Base-by-base conservation (phyloP, 179 eudicot species). In the Spergularia azorica region DNA sequence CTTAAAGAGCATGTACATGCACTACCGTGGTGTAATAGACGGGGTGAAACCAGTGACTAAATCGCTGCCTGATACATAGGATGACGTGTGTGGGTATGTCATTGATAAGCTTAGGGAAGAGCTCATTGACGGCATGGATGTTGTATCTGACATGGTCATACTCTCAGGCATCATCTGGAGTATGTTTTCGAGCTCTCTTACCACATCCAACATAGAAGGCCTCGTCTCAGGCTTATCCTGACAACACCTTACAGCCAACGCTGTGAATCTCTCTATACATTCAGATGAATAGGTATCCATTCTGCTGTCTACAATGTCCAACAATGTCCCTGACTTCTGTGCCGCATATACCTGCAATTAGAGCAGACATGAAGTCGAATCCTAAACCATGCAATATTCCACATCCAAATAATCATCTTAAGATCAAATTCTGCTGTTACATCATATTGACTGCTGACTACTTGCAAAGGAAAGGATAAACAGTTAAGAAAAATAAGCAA, bases 121-220 rank as follows among this genome's bases (percentile, higher is more conserved):
- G 75, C 77, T 87, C 14, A 72, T 79, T 18, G 79, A 85, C 21
- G 46, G 78, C 51, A 59, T 15, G n/a, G 91, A 87, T 39, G 79
- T 77, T 21, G 81, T 52, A 70, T 76, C 80, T 26, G 88, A 87
- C 76, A 77, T 65, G 39, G 76, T 82, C 76, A 60, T 18, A 36
- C 83, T 82, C 71, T 89, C 88, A 1, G 90, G 89, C 77, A 79
- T 61, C 85, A 77, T 77, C 64, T 80, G 75, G 54, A 88, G 73
- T 55, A 89, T 62, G 77, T 83, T 72, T 67, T 91, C 93, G 0
- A 91, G 87, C 80, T 89, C 93, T 72, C 96, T 87, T 48, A 91
- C 96, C 75, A 91, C 88, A 21, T 87, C 93, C 84, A 83, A 71
- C 89, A 91, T 91, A 55, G 84, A 75, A 14, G 96, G 93, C 72